These are phyloP conservation scores for Cucurbita moschata DNA, from an alignment of 306 rosid genomes.

Conservation along the genomic window DNA sequence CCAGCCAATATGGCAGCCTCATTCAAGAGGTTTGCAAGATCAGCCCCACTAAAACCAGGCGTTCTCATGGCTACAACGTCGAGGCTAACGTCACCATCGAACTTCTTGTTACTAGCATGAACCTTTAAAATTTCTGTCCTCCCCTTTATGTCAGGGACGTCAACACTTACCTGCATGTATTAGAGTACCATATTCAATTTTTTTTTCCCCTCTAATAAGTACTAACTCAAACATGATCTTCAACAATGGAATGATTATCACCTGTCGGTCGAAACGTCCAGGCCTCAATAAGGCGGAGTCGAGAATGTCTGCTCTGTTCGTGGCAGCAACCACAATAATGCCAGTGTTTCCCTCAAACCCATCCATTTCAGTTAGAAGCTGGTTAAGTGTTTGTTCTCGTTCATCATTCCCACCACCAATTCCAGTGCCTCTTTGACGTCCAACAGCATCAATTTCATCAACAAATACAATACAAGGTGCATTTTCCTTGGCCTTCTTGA, in stretches of 20 bases:
- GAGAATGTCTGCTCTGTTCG: constrained; percentile 95
- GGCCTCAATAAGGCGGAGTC: constrained; percentile 95
- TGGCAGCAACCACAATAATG: constrained; percentile 90
- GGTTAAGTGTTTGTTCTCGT: constrained; percentile 97
- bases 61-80: constrained; percentile 94
- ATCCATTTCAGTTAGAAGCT: constrained; percentile 98
- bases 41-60: constrained; percentile 98
- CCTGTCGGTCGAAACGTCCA: constrained; percentile 94
- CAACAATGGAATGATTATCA: constrained; percentile 2
- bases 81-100: constrained; percentile 72
- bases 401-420: constrained; percentile 99
- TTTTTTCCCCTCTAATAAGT: not conserved
- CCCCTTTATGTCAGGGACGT: constrained; percentile 89
- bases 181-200: constrained; percentile 4
- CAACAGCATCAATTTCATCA: constrained; percentile 98
- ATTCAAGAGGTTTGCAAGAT: constrained; percentile 92
- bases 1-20: constrained; percentile 98
- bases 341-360: constrained; percentile 97
- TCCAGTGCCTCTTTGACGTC: constrained; percentile 92
- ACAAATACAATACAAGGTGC: constrained; percentile 99
- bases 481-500: constrained; percentile 97
- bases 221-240: not conserved
- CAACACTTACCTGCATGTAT: constrained; percentile 77
- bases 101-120: constrained; percentile 82
- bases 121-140: constrained; percentile 94